Conservation (phyloP, 768 basidiomycete species). For the Lanmaoa rubissima region DNA sequence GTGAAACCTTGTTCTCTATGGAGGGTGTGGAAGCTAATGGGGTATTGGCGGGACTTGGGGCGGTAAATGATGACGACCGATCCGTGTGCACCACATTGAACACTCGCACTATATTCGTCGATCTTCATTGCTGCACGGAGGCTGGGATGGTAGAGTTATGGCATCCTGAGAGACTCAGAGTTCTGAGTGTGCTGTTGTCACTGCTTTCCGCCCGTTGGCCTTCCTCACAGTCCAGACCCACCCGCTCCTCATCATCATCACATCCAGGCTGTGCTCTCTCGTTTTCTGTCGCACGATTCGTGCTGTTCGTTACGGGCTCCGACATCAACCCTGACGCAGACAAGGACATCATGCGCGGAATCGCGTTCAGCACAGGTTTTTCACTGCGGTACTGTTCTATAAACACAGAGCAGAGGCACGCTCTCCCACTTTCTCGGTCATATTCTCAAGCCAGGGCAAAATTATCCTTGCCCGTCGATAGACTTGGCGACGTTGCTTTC, state of each 20-base stretch:
- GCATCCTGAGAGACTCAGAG: conserved; percentile 56
- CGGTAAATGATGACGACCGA: conserved; percentile 46
- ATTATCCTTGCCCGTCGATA: conserved; percentile 54
- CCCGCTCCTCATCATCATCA: conserved; percentile 36
- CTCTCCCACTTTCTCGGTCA: conserved; percentile 23
- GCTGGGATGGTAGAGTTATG: conserved; percentile 65
- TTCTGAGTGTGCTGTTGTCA: conserved; percentile 50
- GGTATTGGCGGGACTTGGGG: conserved; percentile 46
- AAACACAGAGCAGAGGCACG: conserved; percentile 14
- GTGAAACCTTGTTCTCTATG: conserved; percentile 55
- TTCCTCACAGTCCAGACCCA: conserved; percentile 7
- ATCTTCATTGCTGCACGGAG: conserved; percentile 52
- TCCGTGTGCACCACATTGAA: conserved; percentile 40
- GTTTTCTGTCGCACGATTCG: conserved; percentile 57
- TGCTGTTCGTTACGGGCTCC: conserved; percentile 69
- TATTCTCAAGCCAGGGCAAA: conserved; percentile 48
- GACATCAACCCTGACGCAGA: conserved; percentile 77
- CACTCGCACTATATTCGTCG: conserved; percentile 41
- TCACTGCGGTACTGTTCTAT: conserved; percentile 57
- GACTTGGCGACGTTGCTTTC: conserved; percentile 43
- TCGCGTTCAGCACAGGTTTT: conserved; percentile 55
- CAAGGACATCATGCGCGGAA: conserved; percentile 64
- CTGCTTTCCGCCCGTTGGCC: conserved; percentile 29
- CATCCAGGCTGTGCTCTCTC: conserved; percentile 57
- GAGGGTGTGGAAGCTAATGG: conserved; percentile 53